Conservation (phyloP, 768 basidiomycete species). For the Cytidiella melzeri region DNA sequence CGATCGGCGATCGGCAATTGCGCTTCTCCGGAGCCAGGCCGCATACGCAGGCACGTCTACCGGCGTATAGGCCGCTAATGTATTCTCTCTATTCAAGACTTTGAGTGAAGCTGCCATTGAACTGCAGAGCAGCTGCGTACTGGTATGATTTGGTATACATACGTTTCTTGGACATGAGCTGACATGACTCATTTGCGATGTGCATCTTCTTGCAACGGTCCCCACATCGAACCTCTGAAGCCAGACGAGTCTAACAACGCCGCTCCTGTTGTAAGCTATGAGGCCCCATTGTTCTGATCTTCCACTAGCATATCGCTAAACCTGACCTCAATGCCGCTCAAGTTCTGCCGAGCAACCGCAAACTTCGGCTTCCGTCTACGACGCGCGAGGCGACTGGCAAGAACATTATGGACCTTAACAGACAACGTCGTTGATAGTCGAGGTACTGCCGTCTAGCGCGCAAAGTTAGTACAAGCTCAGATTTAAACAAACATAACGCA, state of each 20-base stretch:
- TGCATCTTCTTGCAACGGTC: too few species aligned
- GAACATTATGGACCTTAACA: slow-evolving; percentile 76
- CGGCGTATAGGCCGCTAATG: too few species aligned
- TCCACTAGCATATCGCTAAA: slow-evolving; percentile 97
- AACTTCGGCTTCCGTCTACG: slow-evolving; percentile 54
- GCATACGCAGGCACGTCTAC: too few species aligned
- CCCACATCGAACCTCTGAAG: slow-evolving; percentile 14
- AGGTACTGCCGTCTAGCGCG: slow-evolving; percentile 59
- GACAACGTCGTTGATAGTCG: slow-evolving; percentile 70
- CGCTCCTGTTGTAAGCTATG: slow-evolving; percentile 13
- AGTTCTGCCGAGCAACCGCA: slow-evolving; percentile 81
- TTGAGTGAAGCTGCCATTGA: too few species aligned
- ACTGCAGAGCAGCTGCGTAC: too few species aligned
- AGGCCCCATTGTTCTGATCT: slow-evolving; percentile 91
- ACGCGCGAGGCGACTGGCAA: slow-evolving; percentile 57
- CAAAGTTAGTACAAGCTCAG: not conserved
- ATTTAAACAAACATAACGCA: slow-evolving; percentile 30
- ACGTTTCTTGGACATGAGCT: too few species aligned
- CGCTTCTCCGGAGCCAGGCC: too few species aligned
- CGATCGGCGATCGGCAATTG: too few species aligned
- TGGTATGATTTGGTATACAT: too few species aligned
- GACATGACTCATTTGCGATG: too few species aligned
- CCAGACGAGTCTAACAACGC: slow-evolving; percentile 9
- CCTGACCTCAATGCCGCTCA: slow-evolving; percentile 90
- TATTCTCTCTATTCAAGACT: too few species aligned